Evolutionary conservation across 345 rosid genomes (phyloP), one percentile per base, ranked within the genome.

Genomic region (Salix purpurea): DNA sequence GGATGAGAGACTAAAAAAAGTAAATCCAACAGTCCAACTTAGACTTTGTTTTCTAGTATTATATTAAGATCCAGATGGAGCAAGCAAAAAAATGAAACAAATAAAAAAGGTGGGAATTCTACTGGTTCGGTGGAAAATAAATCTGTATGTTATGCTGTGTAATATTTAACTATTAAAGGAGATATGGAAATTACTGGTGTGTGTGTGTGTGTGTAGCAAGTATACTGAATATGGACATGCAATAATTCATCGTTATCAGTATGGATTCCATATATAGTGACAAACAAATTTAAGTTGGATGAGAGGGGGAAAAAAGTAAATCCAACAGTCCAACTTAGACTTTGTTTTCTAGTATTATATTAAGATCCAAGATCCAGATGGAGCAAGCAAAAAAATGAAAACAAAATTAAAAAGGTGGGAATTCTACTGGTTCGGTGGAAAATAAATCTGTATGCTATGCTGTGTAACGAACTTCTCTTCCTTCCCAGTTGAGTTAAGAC

Each of bases 61-160:
- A 67, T 16, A 67, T 39, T 44, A 24, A 67, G 44, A 67, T 67
- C 70, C 48, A 46, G 70, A 67, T 67, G 70, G 70, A 67, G 70
- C 50, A 39, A 67, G 70, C n/a, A 68, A 68, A 40, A 39, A 68
- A 48, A n/a, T 23, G 12, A 67, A 36, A 36, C 7, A 67, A 34
- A 39, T 66, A 39, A 18, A 15, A 50, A 37, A 39, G 28, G 71
- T 12, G 50, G 16, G 50, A 46, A 46, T 46, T 12, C 50, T 46
- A 46, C 50, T 14, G 50, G 18, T 46, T 46, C 16, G 5, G 50
- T 46, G 50, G 50, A 46, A 14, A 46, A 46, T 12, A 12, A 46
- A 46, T 46, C 15, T 14, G 50, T 13, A 46, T 46, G 50, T 1
- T 12, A 46, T 46, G 50, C 50, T 12, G 50, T 12, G 50, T 46